phyloP scores from a whole-genome alignment of 139 green algal genomes.

The Chlamydomonas eustigma region DNA sequence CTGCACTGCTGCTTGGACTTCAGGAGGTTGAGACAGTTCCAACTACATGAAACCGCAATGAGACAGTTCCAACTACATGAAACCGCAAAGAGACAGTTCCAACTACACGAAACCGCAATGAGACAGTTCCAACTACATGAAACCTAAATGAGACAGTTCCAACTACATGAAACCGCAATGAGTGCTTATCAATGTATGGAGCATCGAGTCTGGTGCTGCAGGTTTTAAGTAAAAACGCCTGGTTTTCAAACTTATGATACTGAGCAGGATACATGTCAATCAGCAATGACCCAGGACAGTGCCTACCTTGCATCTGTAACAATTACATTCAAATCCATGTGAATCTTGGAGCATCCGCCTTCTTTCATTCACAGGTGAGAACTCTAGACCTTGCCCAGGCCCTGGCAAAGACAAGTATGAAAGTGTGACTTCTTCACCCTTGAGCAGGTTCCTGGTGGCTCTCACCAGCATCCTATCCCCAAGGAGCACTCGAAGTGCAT shows the following conservation, averaged over 20 bases:
- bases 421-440: not conserved
- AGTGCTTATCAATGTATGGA: no score
- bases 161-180: not conserved
- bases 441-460: not conserved
- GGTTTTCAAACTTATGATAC: no score
- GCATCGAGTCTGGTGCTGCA: no score
- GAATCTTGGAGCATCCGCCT: no score
- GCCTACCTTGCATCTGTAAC: not conserved
- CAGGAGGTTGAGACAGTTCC: not conserved
- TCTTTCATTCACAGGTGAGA: not conserved
- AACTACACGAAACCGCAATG: no score
- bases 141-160: not conserved
- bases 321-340: not conserved
- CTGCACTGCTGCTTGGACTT: not conserved
- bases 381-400: not conserved
- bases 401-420: not conserved
- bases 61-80: no score
- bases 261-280: no score
- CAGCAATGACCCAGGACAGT: no score
- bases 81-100: no score
- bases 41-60: not conserved
- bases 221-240: no score
- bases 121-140: no score
- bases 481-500: not conserved
- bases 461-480: not conserved